Evolutionary conservation across 371 early-diverging fungal species (phyloP).

Genomic region (Blakeslea trispora): DNA sequence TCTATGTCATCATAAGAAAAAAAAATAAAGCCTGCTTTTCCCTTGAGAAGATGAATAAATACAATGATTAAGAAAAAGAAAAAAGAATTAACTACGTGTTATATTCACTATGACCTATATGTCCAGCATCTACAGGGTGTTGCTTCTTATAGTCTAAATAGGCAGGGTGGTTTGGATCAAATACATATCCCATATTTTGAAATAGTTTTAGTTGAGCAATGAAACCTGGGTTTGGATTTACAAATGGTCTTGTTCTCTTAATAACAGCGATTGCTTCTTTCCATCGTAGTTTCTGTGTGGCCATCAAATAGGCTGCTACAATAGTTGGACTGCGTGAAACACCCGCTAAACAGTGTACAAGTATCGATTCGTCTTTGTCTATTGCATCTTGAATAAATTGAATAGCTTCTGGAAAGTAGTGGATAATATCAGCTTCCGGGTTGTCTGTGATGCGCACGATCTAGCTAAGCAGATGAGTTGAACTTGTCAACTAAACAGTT

Average conservation of each 20-base stretch:
- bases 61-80: neutral
- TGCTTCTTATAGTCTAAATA: slow-evolving; percentile 65
- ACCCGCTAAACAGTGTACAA: slow-evolving; percentile 60
- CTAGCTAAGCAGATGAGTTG: slow-evolving; percentile 16
- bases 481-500: neutral
- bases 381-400: slow-evolving; percentile 63
- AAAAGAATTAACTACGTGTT: neutral
- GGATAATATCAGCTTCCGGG: slow-evolving; percentile 68
- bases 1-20: too few relatives aligned
- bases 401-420: slow-evolving; percentile 64
- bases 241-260: slow-evolving; percentile 56
- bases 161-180: slow-evolving; percentile 51
- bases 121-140: slow-evolving; percentile 42
- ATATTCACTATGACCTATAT: slow-evolving; percentile 36
- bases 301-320: slow-evolving; percentile 73
- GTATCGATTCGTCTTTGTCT: slow-evolving; percentile 48
- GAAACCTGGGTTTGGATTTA: slow-evolving; percentile 77
- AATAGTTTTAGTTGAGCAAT: slow-evolving; percentile 67
- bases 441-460: slow-evolving; percentile 64
- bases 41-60: slow-evolving; percentile 1
- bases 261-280: slow-evolving; percentile 60
- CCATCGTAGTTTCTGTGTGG: slow-evolving; percentile 38
- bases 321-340: slow-evolving; percentile 50
- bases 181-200: slow-evolving; percentile 59
- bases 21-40: too few relatives aligned